These are phyloP conservation scores for Rhodamnia argentea DNA, from an alignment of 345 rosid species.

Conservation along the genomic window DNA sequence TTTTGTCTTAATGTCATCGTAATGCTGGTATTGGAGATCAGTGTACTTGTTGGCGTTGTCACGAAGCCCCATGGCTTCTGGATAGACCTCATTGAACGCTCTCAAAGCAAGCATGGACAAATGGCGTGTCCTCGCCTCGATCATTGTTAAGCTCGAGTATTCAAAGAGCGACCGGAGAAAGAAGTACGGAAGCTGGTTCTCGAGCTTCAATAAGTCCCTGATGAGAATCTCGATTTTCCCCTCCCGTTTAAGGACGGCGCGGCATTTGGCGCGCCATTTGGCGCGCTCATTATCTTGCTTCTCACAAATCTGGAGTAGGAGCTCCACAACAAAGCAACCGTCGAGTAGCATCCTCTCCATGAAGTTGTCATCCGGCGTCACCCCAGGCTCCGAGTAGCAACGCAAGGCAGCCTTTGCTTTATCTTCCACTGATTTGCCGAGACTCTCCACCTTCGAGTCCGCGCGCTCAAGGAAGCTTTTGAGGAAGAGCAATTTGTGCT, in stretches of 20 bases:
- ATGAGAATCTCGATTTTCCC: not conserved
- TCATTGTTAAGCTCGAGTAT: not conserved
- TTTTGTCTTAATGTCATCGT: too few relatives aligned
- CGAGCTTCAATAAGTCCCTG: not conserved
- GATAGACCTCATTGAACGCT: not conserved
- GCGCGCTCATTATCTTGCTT: too few relatives aligned
- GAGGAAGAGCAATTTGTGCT: constrained; percentile 2
- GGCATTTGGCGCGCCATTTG: too few relatives aligned
- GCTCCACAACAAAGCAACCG: constrained; percentile 10
- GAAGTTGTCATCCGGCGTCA: not conserved
- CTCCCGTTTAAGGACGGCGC: not conserved
- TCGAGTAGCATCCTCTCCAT: constrained; percentile 12
- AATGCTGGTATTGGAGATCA: not conserved
- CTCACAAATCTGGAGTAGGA: not conserved
- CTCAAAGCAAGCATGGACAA: not conserved
- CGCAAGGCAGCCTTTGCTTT: not conserved
- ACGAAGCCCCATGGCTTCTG: not conserved
- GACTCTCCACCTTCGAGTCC: not conserved
- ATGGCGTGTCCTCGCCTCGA: not conserved
- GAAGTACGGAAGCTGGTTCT: not conserved
- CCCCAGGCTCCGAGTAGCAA: not conserved
- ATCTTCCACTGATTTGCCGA: not conserved
- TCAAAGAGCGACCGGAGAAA: not conserved
- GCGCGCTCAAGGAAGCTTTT: not conserved
- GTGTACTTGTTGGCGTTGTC: not conserved